Evolutionary conservation across 1,284 basidiomycete species (phyloP).

Genomic region (Tilletia caries): DNA sequence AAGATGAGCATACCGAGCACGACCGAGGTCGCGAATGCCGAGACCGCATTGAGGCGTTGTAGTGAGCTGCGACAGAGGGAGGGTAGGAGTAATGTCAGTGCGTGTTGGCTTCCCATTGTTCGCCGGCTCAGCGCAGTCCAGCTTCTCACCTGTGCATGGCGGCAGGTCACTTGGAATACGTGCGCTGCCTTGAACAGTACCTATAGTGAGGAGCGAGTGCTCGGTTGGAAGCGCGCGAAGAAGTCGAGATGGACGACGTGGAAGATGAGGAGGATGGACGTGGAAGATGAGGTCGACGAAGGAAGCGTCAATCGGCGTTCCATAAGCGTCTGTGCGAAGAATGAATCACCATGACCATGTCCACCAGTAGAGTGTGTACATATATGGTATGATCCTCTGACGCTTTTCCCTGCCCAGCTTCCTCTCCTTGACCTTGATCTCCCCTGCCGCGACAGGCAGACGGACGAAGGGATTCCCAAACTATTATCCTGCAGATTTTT

Average conservation of each 20-base stretch:
- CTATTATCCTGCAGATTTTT: too few species aligned
- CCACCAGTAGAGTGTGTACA: too few species aligned
- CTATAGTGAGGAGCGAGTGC: neutral
- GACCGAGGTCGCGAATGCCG: constrained; percentile 63
- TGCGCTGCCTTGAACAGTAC: neutral
- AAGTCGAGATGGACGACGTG: neutral
- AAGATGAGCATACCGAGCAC: constrained; percentile 62
- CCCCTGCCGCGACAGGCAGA: too few species aligned
- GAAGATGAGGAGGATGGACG: neutral
- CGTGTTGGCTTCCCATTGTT: too few species aligned
- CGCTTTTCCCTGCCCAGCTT: too few species aligned
- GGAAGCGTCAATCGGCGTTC: too few species aligned
- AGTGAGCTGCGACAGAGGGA: constrained; percentile 48
- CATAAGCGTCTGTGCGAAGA: too few species aligned
- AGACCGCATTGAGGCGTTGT: constrained; percentile 69
- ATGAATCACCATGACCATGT: too few species aligned
- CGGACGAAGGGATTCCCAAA: too few species aligned
- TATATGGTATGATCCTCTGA: too few species aligned
- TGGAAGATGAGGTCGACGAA: neutral
- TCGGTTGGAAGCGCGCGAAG: neutral
- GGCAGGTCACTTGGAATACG: neutral
- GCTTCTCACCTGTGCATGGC: constrained; percentile 9
- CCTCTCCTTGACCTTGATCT: too few species aligned
- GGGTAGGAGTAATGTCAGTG: neutral
- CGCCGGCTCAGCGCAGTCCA: too few species aligned